phyloP scores from a whole-genome alignment of 2,329 filamentous ascomycete genomes.

The Lasiodiplodia theobromae region DNA sequence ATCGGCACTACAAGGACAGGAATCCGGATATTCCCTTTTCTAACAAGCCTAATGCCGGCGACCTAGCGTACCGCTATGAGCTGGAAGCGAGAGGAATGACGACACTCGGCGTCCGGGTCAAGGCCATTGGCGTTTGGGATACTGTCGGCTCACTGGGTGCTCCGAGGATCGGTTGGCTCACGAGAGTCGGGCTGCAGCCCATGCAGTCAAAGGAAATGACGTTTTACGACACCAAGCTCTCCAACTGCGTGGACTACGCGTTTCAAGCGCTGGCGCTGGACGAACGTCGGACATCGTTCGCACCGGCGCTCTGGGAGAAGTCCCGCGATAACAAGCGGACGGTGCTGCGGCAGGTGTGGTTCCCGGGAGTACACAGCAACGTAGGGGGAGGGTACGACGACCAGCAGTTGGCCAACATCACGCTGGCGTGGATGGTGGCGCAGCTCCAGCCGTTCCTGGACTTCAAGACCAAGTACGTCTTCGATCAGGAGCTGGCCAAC shows the following conservation, averaged over 20 bases:
- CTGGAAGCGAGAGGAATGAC: conserved; percentile 46
- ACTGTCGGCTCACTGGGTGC: conserved; percentile 57
- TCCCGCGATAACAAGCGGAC: conserved; percentile 38
- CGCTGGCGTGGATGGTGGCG: conserved; percentile 64
- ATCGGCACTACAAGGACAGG: conserved; percentile 40
- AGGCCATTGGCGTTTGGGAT: conserved; percentile 61
- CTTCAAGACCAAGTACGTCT: conserved; percentile 55
- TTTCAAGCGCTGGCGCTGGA: conserved; percentile 68
- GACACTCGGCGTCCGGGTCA: conserved; percentile 52
- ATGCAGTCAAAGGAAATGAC: conserved; percentile 47
- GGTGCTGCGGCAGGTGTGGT: conserved; percentile 55
- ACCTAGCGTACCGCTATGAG: conserved; percentile 45
- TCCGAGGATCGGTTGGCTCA: conserved; percentile 53
- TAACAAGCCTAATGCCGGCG: conserved; percentile 29
- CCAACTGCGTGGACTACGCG: conserved; percentile 59
- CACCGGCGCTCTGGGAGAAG: conserved; percentile 64
- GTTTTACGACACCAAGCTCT: conserved; percentile 58
- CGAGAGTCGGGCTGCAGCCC: conserved; percentile 45
- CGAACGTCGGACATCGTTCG: conserved; percentile 63
- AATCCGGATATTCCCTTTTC: conserved; percentile 32
- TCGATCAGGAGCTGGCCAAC: conserved; percentile 45
- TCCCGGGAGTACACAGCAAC: conserved; percentile 58
- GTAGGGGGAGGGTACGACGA: conserved; percentile 58
- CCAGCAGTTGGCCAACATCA: conserved; percentile 58
- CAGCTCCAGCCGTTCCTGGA: conserved; percentile 58